Base-by-base conservation (phyloP, 441 rosid species). In the Dalechampia spathulata region DNA sequence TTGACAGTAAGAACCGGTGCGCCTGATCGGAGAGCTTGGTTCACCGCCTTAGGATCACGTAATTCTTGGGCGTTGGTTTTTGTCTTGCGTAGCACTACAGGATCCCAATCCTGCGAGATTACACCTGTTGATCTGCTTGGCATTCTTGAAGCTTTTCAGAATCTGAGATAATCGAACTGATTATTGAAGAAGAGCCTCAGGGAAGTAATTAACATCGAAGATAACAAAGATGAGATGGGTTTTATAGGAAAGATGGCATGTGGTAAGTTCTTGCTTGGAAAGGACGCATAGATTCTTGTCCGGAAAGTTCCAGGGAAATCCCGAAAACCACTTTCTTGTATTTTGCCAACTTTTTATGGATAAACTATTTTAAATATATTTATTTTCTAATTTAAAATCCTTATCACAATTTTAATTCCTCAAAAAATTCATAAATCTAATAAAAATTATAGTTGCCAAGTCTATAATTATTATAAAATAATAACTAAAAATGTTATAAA, bases 41-140 rank as follows among this genome's bases (percentile, higher is more conserved):
- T 91, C 57, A 87, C 86, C 19, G 80, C 89, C 75, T 82, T 84
- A 9, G 85, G 89, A 66, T 81, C 75, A 15, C 95, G 88, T 14
- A 80, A 69, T 55, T 86, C 86, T 23, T 79, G 89, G 1, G 75
- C 70, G 69, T 74, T 83, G 20, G 78, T 57, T 69, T 72, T 85
- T 21, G 86, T 62, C 67, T 78, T 87, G 79, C 78, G 83, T 15
- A 87, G 75, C 57, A 87, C 85, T 52, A 85, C 90, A 2, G 96
- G 76, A 28, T 90, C 94, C 96, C 96, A 87, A 49, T 85, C 96
- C 75, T 83, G 96, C 16, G 63, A 8, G 44, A 85, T 57, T 17
- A 81, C 77, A 44, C 96, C 95, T 0, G 80, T 62, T 13, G 72
- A 78, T 70, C 96, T 66, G 75, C 63, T 90, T 61, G 85, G 92